A percentile compares a stretch with the other conserved stretches of the same genome.
Evolutionary conservation across 371 early-diverging fungal species (phyloP).

Genomic region (Actinomortierella wolfii): DNA sequence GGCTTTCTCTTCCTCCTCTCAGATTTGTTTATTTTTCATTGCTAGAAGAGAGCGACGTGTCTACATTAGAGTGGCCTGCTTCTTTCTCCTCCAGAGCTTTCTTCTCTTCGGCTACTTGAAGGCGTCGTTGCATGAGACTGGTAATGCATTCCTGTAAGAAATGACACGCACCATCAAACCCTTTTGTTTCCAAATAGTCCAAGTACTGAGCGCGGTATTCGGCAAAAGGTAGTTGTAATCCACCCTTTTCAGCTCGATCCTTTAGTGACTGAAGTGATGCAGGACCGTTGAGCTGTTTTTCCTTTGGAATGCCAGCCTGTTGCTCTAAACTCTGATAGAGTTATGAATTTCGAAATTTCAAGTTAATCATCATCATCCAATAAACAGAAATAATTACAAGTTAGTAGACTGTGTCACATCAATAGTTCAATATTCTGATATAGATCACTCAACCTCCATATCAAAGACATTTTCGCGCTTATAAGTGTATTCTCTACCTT

Average conservation of each 20-base stretch:
- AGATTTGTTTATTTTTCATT: too few relatives aligned
- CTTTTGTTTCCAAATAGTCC: slow-evolving; percentile 48
- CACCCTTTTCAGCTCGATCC: slow-evolving; percentile 43
- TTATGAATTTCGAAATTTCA: background rate
- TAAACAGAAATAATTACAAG: background rate
- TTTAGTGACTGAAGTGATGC: slow-evolving; percentile 23
- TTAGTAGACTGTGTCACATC: too few relatives aligned
- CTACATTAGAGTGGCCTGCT: too few relatives aligned
- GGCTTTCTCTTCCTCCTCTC: too few relatives aligned
- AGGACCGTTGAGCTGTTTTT: slow-evolving; percentile 26
- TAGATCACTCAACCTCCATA: too few relatives aligned
- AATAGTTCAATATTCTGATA: too few relatives aligned
- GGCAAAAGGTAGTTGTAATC: slow-evolving; percentile 45
- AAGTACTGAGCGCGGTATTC: slow-evolving; percentile 58
- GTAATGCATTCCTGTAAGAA: slow-evolving; percentile 55
- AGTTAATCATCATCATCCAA: background rate
- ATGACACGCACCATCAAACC: slow-evolving; percentile 54
- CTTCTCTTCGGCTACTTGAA: slow-evolving; percentile 7
- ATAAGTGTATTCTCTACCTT: slow-evolving; percentile 44
- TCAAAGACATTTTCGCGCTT: background rate
- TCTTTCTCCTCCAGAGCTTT: too few relatives aligned
- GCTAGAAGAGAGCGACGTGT: too few relatives aligned
- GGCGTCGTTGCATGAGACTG: slow-evolving; percentile 17
- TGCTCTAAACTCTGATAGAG: slow-evolving; percentile 19
- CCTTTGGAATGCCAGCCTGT: slow-evolving; percentile 9